Evolutionary conservation across 495 filamentous ascomycete genomes (phyloP).

Genomic region (Elasticomyces elasticus): DNA sequence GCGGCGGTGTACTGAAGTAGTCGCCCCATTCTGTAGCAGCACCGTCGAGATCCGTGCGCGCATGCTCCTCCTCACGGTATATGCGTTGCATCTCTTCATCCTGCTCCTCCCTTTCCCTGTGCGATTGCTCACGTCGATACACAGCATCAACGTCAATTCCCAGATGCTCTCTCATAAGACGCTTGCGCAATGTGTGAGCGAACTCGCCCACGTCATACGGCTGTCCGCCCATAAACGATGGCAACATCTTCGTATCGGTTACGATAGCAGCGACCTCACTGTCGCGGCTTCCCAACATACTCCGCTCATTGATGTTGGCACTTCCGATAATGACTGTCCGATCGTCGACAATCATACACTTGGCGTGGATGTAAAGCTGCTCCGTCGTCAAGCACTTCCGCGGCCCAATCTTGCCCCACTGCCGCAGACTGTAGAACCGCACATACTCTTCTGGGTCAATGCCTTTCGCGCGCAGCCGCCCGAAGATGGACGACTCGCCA

Average conservation of each 20-base stretch:
- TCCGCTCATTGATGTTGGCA: slow-evolving; percentile 98
- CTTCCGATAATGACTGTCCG: slow-evolving; percentile 89
- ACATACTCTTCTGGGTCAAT: slow-evolving; percentile 98
- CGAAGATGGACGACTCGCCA: slow-evolving; percentile 87
- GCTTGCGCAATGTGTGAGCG: slow-evolving; percentile 83
- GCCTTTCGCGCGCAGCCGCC: slow-evolving; percentile 63
- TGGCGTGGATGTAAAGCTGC: slow-evolving; percentile 97
- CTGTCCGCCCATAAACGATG: slow-evolving; percentile 80
- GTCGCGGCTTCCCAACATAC: slow-evolving; percentile 84
- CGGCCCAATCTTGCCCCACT: slow-evolving; percentile 88
- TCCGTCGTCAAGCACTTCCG: slow-evolving; percentile 78
- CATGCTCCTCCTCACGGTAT: slow-evolving; percentile 14
- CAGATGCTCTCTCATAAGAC: slow-evolving; percentile 94
- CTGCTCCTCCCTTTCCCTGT: slow-evolving; percentile 36
- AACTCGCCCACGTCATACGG: slow-evolving; percentile 86
- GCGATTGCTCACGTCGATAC: slow-evolving; percentile 35
- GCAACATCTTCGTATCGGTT: slow-evolving; percentile 86
- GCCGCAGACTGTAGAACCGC: slow-evolving; percentile 81
- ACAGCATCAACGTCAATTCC: slow-evolving; percentile 90
- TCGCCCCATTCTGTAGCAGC: slow-evolving; percentile 34
- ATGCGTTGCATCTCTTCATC: slow-evolving; percentile 22
- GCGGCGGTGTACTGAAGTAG: slow-evolving; percentile 26
- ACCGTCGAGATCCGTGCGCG: slow-evolving; percentile 28
- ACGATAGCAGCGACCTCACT: slow-evolving; percentile 89
- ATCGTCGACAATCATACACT: slow-evolving; percentile 95